Evolutionary conservation across 306 rosid genomes (phyloP).

Genomic region (Morella rubra): DNA sequence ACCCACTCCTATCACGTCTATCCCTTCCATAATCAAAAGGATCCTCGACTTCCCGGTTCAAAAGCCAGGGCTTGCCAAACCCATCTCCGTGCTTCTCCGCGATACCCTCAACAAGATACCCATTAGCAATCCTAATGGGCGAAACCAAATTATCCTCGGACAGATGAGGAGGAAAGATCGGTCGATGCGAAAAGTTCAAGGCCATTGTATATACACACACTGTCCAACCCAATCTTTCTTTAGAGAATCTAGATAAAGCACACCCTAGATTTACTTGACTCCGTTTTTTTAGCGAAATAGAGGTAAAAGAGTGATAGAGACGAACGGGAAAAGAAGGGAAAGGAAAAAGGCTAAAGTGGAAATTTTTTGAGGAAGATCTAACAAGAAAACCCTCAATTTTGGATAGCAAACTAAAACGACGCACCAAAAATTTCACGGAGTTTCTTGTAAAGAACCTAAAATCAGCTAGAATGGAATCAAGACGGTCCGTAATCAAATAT

Average conservation of each 20-base stretch:
- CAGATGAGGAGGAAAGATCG: slow-evolving; percentile 39
- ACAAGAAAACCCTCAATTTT: slow-evolving; percentile 87
- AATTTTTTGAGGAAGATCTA: slow-evolving; percentile 38
- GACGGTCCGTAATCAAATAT: slow-evolving; percentile 36
- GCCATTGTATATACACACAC: slow-evolving; percentile 39
- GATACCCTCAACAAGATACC: slow-evolving; percentile 55
- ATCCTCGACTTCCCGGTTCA: slow-evolving; percentile 50
- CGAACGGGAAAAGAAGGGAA: neutral
- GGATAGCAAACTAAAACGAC: slow-evolving; percentile 90
- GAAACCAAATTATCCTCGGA: slow-evolving; percentile 49
- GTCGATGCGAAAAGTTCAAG: slow-evolving; percentile 54
- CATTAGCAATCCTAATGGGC: slow-evolving; percentile 62
- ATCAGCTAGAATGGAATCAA: slow-evolving; percentile 34
- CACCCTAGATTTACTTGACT: slow-evolving; percentile 20
- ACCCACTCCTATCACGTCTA: slow-evolving; percentile 48
- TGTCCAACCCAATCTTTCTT: slow-evolving; percentile 21
- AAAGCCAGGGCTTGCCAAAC: slow-evolving; percentile 52
- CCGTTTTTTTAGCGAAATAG: neutral
- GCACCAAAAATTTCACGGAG: slow-evolving; percentile 93
- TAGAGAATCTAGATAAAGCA: neutral
- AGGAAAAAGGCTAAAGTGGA: neutral
- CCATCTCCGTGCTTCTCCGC: slow-evolving; percentile 56
- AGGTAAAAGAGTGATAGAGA: too few relatives aligned
- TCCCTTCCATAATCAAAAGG: slow-evolving; percentile 64
- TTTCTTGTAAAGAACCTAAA: slow-evolving; percentile 53